Conservation (phyloP, 805 yeast species). For the Candida broadrunensis region DNA sequence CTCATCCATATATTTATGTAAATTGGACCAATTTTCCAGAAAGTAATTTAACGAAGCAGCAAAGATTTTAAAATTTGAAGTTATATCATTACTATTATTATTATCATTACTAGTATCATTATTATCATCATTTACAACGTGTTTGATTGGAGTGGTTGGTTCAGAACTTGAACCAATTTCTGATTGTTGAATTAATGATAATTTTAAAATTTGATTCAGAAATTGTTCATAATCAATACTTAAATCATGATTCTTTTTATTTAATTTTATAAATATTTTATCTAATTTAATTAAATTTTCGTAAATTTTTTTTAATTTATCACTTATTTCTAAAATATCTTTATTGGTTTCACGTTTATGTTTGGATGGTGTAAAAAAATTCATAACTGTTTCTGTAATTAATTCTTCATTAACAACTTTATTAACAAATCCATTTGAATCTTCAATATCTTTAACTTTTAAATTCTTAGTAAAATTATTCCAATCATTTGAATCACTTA, state of each 20-base stretch:
- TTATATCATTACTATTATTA: constrained; percentile 12
- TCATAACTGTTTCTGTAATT: constrained; percentile 87
- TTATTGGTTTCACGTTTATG: constrained; percentile 75
- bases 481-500: constrained; percentile 74
- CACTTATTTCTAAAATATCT: constrained; percentile 59
- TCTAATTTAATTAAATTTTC: constrained; percentile 81
- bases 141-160: not conserved
- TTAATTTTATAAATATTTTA: constrained; percentile 67
- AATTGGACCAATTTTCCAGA: constrained; percentile 37
- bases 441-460: constrained; percentile 29
- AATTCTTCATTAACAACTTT: constrained; percentile 63
- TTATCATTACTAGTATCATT: constrained; percentile 5
- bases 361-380: constrained; percentile 76
- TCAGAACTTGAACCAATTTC: not conserved
- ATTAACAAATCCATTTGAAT: constrained; percentile 23
- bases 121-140: not conserved
- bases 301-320: constrained; percentile 77
- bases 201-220: constrained; percentile 62
- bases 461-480: constrained; percentile 58
- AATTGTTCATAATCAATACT: constrained; percentile 72
- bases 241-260: constrained; percentile 69
- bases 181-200: constrained; percentile 45
- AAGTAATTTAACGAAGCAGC: constrained; percentile 35
- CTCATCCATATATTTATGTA: constrained; percentile 60
- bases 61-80: constrained; percentile 32